Base-by-base conservation (phyloP, 2,329 filamentous ascomycete genomes). In the Colletotrichum agaves region DNA sequence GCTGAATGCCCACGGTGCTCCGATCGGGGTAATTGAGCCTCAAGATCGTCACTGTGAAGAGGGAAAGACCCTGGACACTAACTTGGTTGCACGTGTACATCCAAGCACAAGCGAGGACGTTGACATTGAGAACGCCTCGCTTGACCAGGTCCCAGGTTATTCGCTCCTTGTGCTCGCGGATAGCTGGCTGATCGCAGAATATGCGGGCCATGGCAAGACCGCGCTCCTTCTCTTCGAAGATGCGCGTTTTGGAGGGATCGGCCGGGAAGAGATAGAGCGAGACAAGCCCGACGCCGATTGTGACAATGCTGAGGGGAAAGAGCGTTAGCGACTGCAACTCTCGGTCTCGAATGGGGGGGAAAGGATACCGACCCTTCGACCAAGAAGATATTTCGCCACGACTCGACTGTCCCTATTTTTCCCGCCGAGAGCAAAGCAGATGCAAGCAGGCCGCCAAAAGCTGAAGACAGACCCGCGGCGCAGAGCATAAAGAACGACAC, bases 21-120 rank as follows among this genome's bases (percentile, higher is more conserved):
- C 66, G 72, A 19, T 67, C 71, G 5, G 73, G 73, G 39, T 73
- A 75, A 63, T 75, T 75, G 27, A 74, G 71, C 35, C 78, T 78
- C 59, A 91, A 87, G 61, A 91, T 91, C 0, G 88, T 90, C 0
- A 89, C 88, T 0, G 84, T 80, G 76, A 91, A 91, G 80, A 91
- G 91, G 12, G 86, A 87, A 1, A 91, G 81, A 8, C 88, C 88
- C 73, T 90, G 88, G 3, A 91, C 89, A 0, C 89, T 91, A 71
- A 91, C 68, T 43, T 72, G 71, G 47, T 72, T 60, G 43, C 71
- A 71, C 33, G 58, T 72, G 64, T 71, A 71, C 50, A 72, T 71
- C 73, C 73, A 75, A 13, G 73, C 70, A 13, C 73, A 72, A 3
- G 72, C 73, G 15, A 74, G 66, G 23, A 74, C 73, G 57, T 75